Conservation (phyloP, 1,139 yeast genomes). For the Blastobotrys persicus region DNA sequence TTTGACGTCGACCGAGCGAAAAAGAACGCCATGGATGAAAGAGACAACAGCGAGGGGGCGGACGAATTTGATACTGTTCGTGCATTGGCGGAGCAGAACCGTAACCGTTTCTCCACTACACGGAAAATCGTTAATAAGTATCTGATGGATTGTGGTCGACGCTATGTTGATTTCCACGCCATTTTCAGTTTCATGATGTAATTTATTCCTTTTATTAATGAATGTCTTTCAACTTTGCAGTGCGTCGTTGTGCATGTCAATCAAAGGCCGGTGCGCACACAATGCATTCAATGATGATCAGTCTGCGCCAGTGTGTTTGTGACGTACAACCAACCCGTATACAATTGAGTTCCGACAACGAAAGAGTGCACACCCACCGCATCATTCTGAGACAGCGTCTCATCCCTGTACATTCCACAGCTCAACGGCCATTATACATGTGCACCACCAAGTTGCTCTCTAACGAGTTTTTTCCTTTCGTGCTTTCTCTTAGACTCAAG, state of each 20-base stretch:
- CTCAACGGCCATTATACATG: too few relatives aligned
- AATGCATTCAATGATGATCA: background rate
- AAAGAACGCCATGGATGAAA: conserved; percentile 33
- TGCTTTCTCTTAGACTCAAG: too few relatives aligned
- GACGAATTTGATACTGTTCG: conserved; percentile 40
- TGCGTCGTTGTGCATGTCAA: background rate
- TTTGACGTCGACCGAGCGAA: conserved; percentile 84
- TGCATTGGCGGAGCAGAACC: conserved; percentile 79
- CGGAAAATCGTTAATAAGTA: conserved; percentile 71
- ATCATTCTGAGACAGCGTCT: too few relatives aligned
- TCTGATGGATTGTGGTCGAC: conserved; percentile 78
- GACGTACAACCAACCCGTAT: too few relatives aligned
- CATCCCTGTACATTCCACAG: too few relatives aligned
- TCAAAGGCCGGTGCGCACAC: background rate
- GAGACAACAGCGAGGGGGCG: conserved; percentile 74
- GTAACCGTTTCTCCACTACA: conserved; percentile 56
- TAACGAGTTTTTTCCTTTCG: too few relatives aligned
- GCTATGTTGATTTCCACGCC: conserved; percentile 83
- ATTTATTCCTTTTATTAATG: background rate
- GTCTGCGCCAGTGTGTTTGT: too few relatives aligned
- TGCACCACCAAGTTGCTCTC: too few relatives aligned
- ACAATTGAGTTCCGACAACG: background rate
- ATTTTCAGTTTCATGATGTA: conserved; percentile 48
- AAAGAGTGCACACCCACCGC: too few relatives aligned
- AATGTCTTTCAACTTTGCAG: background rate